Conservation (phyloP, 345 rosid genomes). For the Corchorus olitorius region DNA sequence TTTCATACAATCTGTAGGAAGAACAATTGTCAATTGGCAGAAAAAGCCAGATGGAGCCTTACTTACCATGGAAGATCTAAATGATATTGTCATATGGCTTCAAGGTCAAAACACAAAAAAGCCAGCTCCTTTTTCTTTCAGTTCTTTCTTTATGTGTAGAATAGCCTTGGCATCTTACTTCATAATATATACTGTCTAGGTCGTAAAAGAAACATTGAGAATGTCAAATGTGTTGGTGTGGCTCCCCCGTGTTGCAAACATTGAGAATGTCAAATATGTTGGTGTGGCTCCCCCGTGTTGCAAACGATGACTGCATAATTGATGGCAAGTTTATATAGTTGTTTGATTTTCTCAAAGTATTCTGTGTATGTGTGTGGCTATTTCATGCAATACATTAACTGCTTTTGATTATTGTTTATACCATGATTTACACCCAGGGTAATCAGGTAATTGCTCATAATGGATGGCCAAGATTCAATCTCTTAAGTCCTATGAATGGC, state of each 20-base stretch:
- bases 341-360: too few relatives aligned
- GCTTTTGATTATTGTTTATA: too few relatives aligned
- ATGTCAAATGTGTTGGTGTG: slow-evolving; percentile 62
- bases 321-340: slow-evolving; percentile 43
- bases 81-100: slow-evolving; percentile 52
- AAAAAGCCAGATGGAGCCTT: slow-evolving; percentile 32
- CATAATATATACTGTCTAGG: slow-evolving; percentile 40
- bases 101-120: slow-evolving; percentile 31
- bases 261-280: slow-evolving; percentile 62
- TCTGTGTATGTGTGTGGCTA: too few relatives aligned
- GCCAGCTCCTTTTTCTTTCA: not conserved
- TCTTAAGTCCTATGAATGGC: too few relatives aligned
- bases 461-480: too few relatives aligned
- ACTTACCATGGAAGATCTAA: slow-evolving; percentile 51
- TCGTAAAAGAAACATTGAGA: slow-evolving; percentile 63
- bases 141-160: not conserved
- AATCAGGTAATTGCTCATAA: too few relatives aligned
- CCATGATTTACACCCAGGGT: too few relatives aligned
- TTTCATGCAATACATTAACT: too few relatives aligned
- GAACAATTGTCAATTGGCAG: slow-evolving; percentile 43
- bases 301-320: slow-evolving; percentile 49
- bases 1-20: slow-evolving; percentile 36
- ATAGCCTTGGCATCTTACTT: not conserved
- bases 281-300: slow-evolving; percentile 62
- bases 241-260: slow-evolving; percentile 64